These are phyloP conservation scores for Ceratorhiza oryzae-sativae DNA, from an alignment of 1,284 basidiomycete species.

Conservation along the genomic window DNA sequence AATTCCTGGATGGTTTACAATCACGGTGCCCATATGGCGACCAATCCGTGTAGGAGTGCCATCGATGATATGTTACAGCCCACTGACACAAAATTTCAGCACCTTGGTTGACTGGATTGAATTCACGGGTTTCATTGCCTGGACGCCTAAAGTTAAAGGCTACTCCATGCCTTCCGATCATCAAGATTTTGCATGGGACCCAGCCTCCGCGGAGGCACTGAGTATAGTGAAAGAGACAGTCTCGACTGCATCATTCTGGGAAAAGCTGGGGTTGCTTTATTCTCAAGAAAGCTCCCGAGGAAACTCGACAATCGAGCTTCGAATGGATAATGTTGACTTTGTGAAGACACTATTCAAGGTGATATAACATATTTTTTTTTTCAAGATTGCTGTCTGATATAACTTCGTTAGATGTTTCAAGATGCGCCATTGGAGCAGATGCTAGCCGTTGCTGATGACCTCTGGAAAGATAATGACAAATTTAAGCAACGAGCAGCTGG, in stretches of 20 bases:
- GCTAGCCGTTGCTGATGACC: slow-evolving; percentile 63
- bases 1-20: slow-evolving; percentile 59
- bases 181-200: slow-evolving; percentile 71
- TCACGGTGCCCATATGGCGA: not conserved
- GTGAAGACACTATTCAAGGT: slow-evolving; percentile 71
- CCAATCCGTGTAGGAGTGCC: slow-evolving; percentile 5
- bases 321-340: slow-evolving; percentile 69
- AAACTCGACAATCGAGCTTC: slow-evolving; percentile 58
- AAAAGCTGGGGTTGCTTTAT: slow-evolving; percentile 64
- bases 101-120: slow-evolving; percentile 76
- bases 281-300: slow-evolving; percentile 68
- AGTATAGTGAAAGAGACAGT: slow-evolving; percentile 4
- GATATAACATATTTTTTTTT: slow-evolving; percentile 6
- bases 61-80: slow-evolving; percentile 45
- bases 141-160: slow-evolving; percentile 76
- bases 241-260: slow-evolving; percentile 4
- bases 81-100: slow-evolving; percentile 52
- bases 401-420: slow-evolving; percentile 65
- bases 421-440: slow-evolving; percentile 62
- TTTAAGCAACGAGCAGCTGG: slow-evolving; percentile 92
- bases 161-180: slow-evolving; percentile 61
- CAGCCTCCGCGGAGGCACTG: slow-evolving; percentile 54
- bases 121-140: slow-evolving; percentile 84
- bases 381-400: slow-evolving; percentile 15
- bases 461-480: slow-evolving; percentile 76